phyloP scores from a whole-genome alignment of 1,284 basidiomycete genomes.

The Tylopilus sp. region DNA sequence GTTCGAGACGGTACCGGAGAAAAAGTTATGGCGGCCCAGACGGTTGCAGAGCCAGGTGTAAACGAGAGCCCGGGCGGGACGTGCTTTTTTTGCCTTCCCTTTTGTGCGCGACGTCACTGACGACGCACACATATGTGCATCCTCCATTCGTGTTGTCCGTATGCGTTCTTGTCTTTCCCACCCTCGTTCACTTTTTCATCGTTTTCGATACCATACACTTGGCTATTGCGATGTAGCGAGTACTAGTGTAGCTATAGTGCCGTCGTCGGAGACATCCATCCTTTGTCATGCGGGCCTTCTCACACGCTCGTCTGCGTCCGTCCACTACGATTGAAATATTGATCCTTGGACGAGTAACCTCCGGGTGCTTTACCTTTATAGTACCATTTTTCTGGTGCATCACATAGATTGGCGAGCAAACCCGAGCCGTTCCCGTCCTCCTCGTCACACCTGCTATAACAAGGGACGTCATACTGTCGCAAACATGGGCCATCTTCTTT shows the following conservation, averaged over 20 bases:
- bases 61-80: not conserved
- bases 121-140: not conserved
- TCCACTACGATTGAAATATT: too few relatives aligned
- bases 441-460: too few relatives aligned
- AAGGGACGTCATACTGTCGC: too few relatives aligned
- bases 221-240: slow-evolving; percentile 5
- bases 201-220: slow-evolving; percentile 2
- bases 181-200: not conserved
- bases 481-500: too few relatives aligned
- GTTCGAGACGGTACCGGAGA: slow-evolving; percentile 58
- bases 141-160: not conserved
- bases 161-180: not conserved
- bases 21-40: slow-evolving; percentile 44
- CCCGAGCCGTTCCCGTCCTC: too few relatives aligned
- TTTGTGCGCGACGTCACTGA: not conserved
- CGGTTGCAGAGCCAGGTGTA: slow-evolving; percentile 25
- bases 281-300: too few relatives aligned
- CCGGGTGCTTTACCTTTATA: too few relatives aligned
- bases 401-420: too few relatives aligned
- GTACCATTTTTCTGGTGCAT: too few relatives aligned
- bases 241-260: slow-evolving; percentile 4
- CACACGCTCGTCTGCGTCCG: too few relatives aligned
- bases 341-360: too few relatives aligned
- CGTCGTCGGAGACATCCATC: not conserved
- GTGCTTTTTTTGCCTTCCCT: too few relatives aligned